Percentiles rank a stretch among this genome's conserved stretches.
Evolutionary conservation across 2,329 filamentous ascomycete species (phyloP).

Genomic region (Coniosporium tulheliwenetii): DNA sequence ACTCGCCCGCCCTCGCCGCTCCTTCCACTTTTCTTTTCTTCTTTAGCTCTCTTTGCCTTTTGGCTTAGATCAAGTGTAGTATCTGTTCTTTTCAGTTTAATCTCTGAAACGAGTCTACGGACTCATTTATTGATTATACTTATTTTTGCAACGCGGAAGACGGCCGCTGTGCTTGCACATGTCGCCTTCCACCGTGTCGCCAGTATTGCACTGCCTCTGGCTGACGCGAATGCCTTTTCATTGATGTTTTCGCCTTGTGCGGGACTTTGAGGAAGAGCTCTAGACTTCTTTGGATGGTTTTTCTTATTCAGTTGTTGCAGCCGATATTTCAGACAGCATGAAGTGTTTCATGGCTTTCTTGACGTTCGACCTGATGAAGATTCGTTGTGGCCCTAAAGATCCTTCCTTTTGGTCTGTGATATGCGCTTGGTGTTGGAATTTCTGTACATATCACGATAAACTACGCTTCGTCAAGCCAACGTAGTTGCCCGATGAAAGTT

Average conservation of each 20-base stretch:
- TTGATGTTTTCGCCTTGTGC: slow-evolving; percentile 10
- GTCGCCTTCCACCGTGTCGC: slow-evolving; percentile 51
- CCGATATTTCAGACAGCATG: no score
- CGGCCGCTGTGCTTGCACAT: slow-evolving; percentile 61
- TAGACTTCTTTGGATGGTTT: no score
- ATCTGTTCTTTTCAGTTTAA: slow-evolving; percentile 97
- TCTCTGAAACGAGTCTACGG: slow-evolving; percentile 72
- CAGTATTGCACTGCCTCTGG: slow-evolving; percentile 60
- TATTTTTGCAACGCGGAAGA: slow-evolving; percentile 50
- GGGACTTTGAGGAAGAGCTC: slow-evolving; percentile 12
- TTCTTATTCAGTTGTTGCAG: no score
- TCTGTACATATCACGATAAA: no score
- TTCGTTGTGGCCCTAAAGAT: no score
- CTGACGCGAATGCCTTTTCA: slow-evolving; percentile 43
- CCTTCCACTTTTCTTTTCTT: slow-evolving; percentile 20
- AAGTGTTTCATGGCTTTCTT: no score
- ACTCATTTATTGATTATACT: slow-evolving; percentile 64
- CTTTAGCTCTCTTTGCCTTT: slow-evolving; percentile 35
- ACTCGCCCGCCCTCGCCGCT: slow-evolving; percentile 1
- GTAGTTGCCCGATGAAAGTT: no score
- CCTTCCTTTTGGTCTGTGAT: no score
- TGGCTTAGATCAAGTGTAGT: slow-evolving; percentile 89
- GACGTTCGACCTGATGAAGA: no score
- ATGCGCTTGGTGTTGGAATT: no score
- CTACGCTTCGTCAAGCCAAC: no score